phyloP scores from a whole-genome alignment of 805 yeast genomes.

The Brettanomyces custersianus region DNA sequence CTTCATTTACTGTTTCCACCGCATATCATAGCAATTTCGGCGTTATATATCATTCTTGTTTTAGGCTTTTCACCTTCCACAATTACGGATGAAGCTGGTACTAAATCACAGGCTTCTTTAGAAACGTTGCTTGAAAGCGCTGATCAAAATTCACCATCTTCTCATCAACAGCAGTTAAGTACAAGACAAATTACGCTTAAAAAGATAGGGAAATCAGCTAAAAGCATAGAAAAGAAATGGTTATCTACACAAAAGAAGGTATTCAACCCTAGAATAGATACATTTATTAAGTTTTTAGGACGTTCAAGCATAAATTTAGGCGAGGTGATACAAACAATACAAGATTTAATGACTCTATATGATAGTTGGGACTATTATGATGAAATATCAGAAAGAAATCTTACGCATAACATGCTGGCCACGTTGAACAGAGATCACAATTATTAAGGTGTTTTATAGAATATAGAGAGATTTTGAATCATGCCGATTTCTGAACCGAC shows the following conservation, averaged over 20 bases:
- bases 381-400: constrained; percentile 48
- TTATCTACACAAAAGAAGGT: too few species aligned
- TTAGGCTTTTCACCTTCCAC: too few species aligned
- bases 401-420: constrained; percentile 29
- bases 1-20: constrained; percentile 80
- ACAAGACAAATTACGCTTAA: too few species aligned
- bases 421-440: constrained; percentile 11
- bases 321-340: constrained; percentile 73
- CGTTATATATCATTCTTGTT: constrained; percentile 72
- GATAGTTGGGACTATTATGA: constrained; percentile 84
- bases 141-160: too few species aligned
- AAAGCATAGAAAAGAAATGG: too few species aligned
- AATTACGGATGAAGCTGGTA: too few species aligned
- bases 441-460: background rate
- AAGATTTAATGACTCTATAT: constrained; percentile 73
- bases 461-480: too few species aligned
- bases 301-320: constrained; percentile 68
- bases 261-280: constrained; percentile 49
- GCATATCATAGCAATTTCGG: constrained; percentile 73
- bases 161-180: too few species aligned
- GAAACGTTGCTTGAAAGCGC: too few species aligned
- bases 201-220: too few species aligned
- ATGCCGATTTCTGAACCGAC: too few species aligned
- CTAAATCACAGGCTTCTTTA: too few species aligned
- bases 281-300: constrained; percentile 59